Conservation (phyloP, 2,329 filamentous ascomycete genomes). For the Lasiodiplodia sp. region DNA sequence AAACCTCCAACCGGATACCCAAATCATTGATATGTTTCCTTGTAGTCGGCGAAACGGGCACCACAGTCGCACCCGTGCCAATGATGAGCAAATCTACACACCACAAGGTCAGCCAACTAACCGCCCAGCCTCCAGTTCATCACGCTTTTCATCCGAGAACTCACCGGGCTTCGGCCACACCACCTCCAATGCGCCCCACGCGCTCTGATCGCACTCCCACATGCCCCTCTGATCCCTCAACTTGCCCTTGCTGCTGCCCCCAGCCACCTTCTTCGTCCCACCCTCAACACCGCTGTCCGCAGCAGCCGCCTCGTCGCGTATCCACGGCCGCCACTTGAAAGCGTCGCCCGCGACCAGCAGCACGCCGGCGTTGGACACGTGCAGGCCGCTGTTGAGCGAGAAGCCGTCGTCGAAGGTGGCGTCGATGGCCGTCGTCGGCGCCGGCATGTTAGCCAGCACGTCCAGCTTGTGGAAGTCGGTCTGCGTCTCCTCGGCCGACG, state of each 20-base stretch:
- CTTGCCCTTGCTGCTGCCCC: constrained; percentile 29
- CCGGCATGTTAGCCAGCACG: constrained; percentile 76
- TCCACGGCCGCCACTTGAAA: constrained; percentile 89
- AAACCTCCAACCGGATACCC: constrained; percentile 84
- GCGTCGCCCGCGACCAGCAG: constrained; percentile 86
- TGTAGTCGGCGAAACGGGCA: constrained; percentile 78
- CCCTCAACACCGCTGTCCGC: constrained; percentile 44
- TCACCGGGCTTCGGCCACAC: constrained; percentile 89
- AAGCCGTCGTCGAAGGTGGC: constrained; percentile 85
- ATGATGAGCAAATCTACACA: constrained; percentile 81
- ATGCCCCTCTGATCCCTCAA: constrained; percentile 80
- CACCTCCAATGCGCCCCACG: constrained; percentile 77
- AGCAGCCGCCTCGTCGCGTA: constrained; percentile 41
- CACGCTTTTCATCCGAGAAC: constrained; percentile 40
- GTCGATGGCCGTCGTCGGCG: constrained; percentile 83
- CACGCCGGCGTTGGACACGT: constrained; percentile 72
- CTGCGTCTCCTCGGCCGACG: constrained; percentile 67
- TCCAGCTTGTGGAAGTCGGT: constrained; percentile 80
- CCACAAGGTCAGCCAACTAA: constrained; percentile 24
- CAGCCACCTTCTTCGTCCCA: constrained; percentile 34
- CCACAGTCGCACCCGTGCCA: constrained; percentile 79
- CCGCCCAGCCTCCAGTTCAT: not conserved
- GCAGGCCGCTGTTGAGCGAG: constrained; percentile 80
- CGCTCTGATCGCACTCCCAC: constrained; percentile 75
- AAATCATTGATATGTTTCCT: constrained; percentile 75